Percentiles rank a stretch among this genome's conserved stretches.
These are phyloP conservation scores for Capsicum pubescens DNA, from an alignment of 257 asterid genomes.

Conservation along the genomic window DNA sequence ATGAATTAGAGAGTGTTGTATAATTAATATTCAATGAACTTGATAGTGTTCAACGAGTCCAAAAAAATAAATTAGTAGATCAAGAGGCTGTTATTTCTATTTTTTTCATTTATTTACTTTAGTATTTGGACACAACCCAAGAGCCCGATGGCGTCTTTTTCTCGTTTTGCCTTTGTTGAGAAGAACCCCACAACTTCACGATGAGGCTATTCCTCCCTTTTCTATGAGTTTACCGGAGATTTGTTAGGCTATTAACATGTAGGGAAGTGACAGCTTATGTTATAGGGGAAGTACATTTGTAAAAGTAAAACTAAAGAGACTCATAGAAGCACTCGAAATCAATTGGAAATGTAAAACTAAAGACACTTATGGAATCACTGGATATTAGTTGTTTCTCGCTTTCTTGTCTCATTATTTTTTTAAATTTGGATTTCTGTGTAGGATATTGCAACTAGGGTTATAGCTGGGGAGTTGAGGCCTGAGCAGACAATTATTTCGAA, in stretches of 20 bases:
- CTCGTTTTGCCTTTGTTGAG: not conserved
- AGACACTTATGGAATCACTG: not conserved
- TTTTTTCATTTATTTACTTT: not conserved
- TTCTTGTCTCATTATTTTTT: not conserved
- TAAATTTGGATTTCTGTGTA: slow-evolving; percentile 36
- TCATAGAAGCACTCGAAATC: no score
- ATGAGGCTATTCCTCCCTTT: not conserved
- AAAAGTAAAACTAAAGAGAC: slow-evolving; percentile 4
- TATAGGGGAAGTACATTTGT: not conserved
- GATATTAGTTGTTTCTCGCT: slow-evolving; percentile 9
- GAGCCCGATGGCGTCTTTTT: not conserved
- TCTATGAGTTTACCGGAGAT: slow-evolving; percentile 15
- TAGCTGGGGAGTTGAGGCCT: slow-evolving; percentile 94
- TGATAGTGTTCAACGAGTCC: not conserved
- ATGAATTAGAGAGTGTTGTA: not conserved
- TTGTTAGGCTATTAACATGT: slow-evolving; percentile 18
- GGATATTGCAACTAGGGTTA: slow-evolving; percentile 94
- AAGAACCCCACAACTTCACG: not conserved
- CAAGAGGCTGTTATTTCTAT: slow-evolving; percentile 4
- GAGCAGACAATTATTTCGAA: slow-evolving; percentile 80
- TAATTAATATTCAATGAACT: not conserved
- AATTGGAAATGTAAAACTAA: no score
- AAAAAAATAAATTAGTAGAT: not conserved
- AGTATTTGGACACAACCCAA: not conserved
- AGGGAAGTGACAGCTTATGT: not conserved